A percentile compares a stretch with the other conserved stretches of the same genome.
Evolutionary conservation across 805 yeast genomes (phyloP).

Genomic region (Wickerhamomyces strasburgensis): DNA sequence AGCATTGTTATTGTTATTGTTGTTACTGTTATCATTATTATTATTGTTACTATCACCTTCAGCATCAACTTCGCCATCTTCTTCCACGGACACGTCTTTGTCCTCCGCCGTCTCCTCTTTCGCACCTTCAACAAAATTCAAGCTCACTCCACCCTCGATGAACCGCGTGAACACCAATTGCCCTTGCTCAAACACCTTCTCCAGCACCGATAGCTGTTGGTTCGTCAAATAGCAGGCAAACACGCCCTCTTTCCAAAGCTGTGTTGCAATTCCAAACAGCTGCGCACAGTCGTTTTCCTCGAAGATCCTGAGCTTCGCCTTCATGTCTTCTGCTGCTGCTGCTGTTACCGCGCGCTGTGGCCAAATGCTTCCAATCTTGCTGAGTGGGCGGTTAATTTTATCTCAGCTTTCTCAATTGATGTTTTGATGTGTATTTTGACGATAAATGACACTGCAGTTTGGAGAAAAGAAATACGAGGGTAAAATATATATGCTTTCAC

Average conservation of each 20-base stretch:
- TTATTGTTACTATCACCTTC: background rate
- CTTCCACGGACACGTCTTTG: conserved; percentile 2
- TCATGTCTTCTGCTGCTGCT: background rate
- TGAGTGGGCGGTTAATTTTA: too few species aligned
- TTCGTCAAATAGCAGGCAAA: conserved; percentile 48
- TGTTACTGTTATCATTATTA: conserved; percentile 2
- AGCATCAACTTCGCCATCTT: conserved; percentile 4
- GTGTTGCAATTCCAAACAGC: conserved; percentile 20
- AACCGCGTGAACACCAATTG: conserved; percentile 39
- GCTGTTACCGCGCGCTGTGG: background rate
- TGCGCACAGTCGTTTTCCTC: conserved; percentile 24
- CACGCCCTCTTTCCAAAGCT: conserved; percentile 28
- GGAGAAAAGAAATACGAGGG: too few species aligned
- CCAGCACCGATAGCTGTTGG: conserved; percentile 50
- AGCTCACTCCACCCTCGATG: conserved; percentile 29
- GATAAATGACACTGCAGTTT: too few species aligned
- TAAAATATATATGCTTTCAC: too few species aligned
- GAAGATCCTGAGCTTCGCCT: conserved; percentile 20
- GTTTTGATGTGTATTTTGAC: too few species aligned
- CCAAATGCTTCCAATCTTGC: too few species aligned
- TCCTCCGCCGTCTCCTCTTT: conserved; percentile 1
- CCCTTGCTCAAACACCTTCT: conserved; percentile 35
- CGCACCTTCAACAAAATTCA: conserved; percentile 20
- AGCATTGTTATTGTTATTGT: conserved; percentile 5
- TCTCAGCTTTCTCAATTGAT: too few species aligned